Base-by-base conservation (phyloP, 371 early-diverging fungal species). In the Blakeslea trispora region DNA sequence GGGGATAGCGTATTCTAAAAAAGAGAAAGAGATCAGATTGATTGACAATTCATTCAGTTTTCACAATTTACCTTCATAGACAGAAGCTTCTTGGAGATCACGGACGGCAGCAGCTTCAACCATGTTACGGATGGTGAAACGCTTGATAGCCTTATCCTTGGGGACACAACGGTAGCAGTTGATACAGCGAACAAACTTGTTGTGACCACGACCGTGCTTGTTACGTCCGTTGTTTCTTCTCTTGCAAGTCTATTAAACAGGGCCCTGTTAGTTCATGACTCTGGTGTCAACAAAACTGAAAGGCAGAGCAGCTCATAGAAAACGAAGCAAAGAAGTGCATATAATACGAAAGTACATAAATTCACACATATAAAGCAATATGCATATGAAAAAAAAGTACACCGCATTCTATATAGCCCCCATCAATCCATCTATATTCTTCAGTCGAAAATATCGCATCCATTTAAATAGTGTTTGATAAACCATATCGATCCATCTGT, bases 81-180 rank as follows among this genome's bases (percentile, higher is more conserved):
- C 92, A 50, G 96, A 95, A 44, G 99, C 99, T 68, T 92, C 93
- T 61, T 88, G 83, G 66, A 99, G 86, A 82, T 99, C 99, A 81
- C 97, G 90, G 73, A 93, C 81, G 61, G 98, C 98, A 56, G 99
- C 99, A 69, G 86, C 83, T 84, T 99, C 99, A 61, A 99, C 93
- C 91, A 99, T 94, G 85, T 94, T 95, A 72, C 95, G 89, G 83
- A 98, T 91, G 67, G 91, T 84, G 87, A 96, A 95, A 68, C 98
- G 90, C 91, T 97, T 97, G 83, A 99, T 95, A 72, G 98, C 96
- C 91, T 99, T 99, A 85, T 99, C 99, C 83, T 99, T 99, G 65
- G 99, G 97, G 64, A 93, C 92, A 74, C 93, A 91, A 79, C 96
- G 91, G 64, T 87, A 89, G 84, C 99, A 99, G 94, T 99, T 97